Percentiles rank a stretch among this genome's conserved stretches.
Conservation (phyloP, 352 stramenopile genomes). For the Phytophthora idaei region DNA sequence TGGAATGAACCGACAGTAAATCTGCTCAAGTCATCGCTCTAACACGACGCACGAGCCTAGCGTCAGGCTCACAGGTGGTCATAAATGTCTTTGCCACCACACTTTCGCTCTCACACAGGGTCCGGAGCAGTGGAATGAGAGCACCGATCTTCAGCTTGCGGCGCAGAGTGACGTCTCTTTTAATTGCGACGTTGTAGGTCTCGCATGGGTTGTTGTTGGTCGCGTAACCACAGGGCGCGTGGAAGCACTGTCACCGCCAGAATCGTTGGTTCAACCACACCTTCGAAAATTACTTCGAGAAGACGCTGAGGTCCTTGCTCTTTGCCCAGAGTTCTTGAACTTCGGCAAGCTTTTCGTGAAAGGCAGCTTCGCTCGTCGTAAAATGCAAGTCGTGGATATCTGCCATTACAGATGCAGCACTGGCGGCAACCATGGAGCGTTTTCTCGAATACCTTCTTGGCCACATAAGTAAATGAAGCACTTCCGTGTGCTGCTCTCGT, state of each 20-base stretch:
- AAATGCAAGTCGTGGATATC: slow-evolving; percentile 21
- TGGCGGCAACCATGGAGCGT: background rate
- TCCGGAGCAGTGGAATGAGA: background rate
- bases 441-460: background rate
- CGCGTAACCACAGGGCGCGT: slow-evolving; percentile 25
- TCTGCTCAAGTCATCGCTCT: background rate
- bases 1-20: background rate
- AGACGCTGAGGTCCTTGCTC: background rate
- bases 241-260: slow-evolving; percentile 22
- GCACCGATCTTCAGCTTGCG: slow-evolving; percentile 9
- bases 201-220: slow-evolving; percentile 32
- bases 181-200: slow-evolving; percentile 29
- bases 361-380: background rate
- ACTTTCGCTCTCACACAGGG: slow-evolving; percentile 3
- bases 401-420: background rate
- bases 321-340: slow-evolving; percentile 6
- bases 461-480: slow-evolving; percentile 2
- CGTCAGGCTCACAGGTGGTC: background rate
- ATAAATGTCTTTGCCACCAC: background rate
- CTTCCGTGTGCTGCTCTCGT: slow-evolving; percentile 7
- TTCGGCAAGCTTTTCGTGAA: background rate
- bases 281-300: slow-evolving; percentile 3
- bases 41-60: background rate
- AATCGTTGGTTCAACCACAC: slow-evolving; percentile 12
- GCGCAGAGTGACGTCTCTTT: slow-evolving; percentile 24